Evolutionary conservation across 2,329 filamentous ascomycete genomes (phyloP).

Genomic region (Teratosphaeria destructans): DNA sequence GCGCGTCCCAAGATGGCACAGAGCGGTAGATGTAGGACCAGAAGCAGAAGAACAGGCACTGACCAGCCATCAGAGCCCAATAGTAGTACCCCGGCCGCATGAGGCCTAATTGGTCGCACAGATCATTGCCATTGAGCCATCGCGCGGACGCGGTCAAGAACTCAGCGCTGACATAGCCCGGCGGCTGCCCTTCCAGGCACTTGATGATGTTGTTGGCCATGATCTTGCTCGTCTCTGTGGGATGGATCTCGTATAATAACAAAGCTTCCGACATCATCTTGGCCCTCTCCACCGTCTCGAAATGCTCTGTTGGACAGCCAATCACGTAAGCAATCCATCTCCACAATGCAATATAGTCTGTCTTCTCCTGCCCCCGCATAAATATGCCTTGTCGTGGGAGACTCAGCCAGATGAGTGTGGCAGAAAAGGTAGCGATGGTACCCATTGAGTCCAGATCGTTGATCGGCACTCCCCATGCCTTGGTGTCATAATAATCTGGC

Average conservation of each 20-base stretch:
- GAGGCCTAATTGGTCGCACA: slow-evolving; percentile 51
- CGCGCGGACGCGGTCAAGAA: slow-evolving; percentile 59
- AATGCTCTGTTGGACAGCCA: slow-evolving; percentile 52
- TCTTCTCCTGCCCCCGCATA: slow-evolving; percentile 49
- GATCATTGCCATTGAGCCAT: slow-evolving; percentile 58
- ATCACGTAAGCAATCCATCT: slow-evolving; percentile 62
- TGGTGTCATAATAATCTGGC: slow-evolving; percentile 53
- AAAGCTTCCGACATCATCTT: slow-evolving; percentile 58
- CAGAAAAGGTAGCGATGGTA: slow-evolving; percentile 61
- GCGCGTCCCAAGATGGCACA: slow-evolving; percentile 39
- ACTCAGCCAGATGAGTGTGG: slow-evolving; percentile 55
- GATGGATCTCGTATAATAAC: slow-evolving; percentile 54
- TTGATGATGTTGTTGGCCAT: slow-evolving; percentile 68
- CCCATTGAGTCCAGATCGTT: slow-evolving; percentile 66
- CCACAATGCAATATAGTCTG: slow-evolving; percentile 67
- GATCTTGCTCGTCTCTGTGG: slow-evolving; percentile 50
- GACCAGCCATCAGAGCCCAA: slow-evolving; percentile 49
- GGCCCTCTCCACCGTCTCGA: slow-evolving; percentile 43
- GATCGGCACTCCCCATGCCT: slow-evolving; percentile 54
- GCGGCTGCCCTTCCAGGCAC: slow-evolving; percentile 54
- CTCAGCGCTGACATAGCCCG: slow-evolving; percentile 52
- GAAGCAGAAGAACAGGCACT: slow-evolving; percentile 55
- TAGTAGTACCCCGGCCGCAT: slow-evolving; percentile 48
- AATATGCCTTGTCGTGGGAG: slow-evolving; percentile 65
- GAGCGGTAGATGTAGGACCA: slow-evolving; percentile 43